Base-by-base conservation (phyloP, 306 rosid species). In the Vachellia pachyceras region DNA sequence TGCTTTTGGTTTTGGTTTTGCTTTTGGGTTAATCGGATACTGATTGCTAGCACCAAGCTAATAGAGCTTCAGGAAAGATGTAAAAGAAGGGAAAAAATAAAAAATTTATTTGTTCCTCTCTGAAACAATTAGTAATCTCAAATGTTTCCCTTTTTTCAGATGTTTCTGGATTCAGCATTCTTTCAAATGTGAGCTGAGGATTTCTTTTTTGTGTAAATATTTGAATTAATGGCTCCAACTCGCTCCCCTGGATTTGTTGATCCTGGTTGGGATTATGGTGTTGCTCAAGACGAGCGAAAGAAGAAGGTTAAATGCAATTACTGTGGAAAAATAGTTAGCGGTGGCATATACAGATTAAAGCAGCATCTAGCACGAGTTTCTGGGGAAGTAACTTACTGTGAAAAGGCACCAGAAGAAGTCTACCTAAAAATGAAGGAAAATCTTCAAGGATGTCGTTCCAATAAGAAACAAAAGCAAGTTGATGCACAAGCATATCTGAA, bases 191-290 rank as follows among this genome's bases (percentile, higher is more conserved):
- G 70, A 80, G 68, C 79, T 42, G 69, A 76, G 77, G 69, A 75
- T 81, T 77, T 75, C 52, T 23, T 46, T n/a, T 79, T 81, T 63
- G 70, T 72, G 42, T 84, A 42, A 41, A 20, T 17, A 69, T 47
- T 11, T 69, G 54, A 69, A 69, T 79, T 86, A 77, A 91, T 88
- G 91, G 94, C 94, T 75, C 91, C 97, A 73, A 57, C 82, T 73
- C 98, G 95, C 83, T 83, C 99, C 67, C 76, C 86, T 42, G 99
- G 98, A 74, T 87, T 91, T 86, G 87, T 91, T 67, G 97, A 95
- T 86, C 99, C 98, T 6, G 99, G 99, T 50, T 95, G 99, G 99
- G 97, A 95, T 80, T 97, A 95, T 85, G 99, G 98, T 14, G 68
- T 81, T 79, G 95, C 99, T 73, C 98, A 93, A 84, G 99, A 95